Percentiles rank a stretch among this genome's conserved stretches.
These are phyloP conservation scores for Blastobotrys robertii DNA, from an alignment of 805 yeast species.

Conservation along the genomic window DNA sequence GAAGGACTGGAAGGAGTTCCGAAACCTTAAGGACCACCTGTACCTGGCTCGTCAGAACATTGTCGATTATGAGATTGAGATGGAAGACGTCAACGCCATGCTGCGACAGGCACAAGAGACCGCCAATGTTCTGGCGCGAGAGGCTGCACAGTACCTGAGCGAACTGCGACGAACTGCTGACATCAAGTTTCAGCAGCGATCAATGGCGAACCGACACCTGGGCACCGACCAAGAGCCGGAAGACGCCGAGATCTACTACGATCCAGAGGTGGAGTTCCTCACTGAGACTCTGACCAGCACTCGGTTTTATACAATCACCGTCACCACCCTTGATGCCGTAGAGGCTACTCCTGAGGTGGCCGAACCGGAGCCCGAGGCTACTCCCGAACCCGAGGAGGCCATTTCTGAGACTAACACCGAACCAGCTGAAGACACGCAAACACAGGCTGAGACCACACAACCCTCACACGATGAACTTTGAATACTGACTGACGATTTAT, in stretches of 20 bases:
- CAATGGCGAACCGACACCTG: constrained; percentile 3
- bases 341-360: background rate
- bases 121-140: constrained; percentile 32
- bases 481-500: no score
- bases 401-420: background rate
- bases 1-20: constrained; percentile 35
- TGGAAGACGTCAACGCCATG: constrained; percentile 32
- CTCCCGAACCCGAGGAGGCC: constrained; percentile 1
- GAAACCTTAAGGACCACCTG: constrained; percentile 33
- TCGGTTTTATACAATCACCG: constrained; percentile 32
- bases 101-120: constrained; percentile 36
- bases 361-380: constrained; percentile 1
- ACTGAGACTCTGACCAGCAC: constrained; percentile 13
- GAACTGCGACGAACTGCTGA: constrained; percentile 18
- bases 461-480: no score
- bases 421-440: background rate
- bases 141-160: constrained; percentile 33
- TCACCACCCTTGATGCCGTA: constrained; percentile 15
- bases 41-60: constrained; percentile 33
- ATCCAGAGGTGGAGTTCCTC: constrained; percentile 13
- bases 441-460: background rate
- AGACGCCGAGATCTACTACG: constrained; percentile 18
- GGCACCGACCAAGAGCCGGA: constrained; percentile 17
- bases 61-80: constrained; percentile 29
- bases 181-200: constrained; percentile 15